phyloP scores from a whole-genome alignment of 768 basidiomycete genomes.

The Calocybe indica region DNA sequence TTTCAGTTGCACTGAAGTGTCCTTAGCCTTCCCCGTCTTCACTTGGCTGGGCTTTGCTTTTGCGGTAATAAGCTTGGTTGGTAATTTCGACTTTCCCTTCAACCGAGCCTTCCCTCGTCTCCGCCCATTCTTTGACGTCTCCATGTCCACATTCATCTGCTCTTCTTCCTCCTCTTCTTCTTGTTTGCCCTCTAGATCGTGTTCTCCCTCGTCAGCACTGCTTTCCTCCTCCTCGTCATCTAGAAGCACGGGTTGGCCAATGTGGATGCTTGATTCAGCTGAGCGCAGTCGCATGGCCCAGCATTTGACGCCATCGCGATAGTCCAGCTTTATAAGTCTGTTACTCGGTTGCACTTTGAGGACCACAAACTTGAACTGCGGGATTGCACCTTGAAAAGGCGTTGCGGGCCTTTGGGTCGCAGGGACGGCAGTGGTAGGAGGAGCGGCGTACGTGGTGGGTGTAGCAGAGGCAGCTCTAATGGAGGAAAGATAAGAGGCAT shows the following conservation, averaged over 20 bases:
- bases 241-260: slow-evolving; percentile 50
- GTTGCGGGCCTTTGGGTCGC: slow-evolving; percentile 34
- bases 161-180: slow-evolving; percentile 30
- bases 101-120: slow-evolving; percentile 34
- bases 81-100: slow-evolving; percentile 24
- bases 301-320: slow-evolving; percentile 63
- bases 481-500: slow-evolving; percentile 43
- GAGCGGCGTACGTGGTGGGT: slow-evolving; percentile 15
- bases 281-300: slow-evolving; percentile 64
- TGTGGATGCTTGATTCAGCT: slow-evolving; percentile 49
- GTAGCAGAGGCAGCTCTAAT: slow-evolving; percentile 15
- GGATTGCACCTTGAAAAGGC: slow-evolving; percentile 27
- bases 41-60: slow-evolving; percentile 23
- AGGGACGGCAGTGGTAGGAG: slow-evolving; percentile 20
- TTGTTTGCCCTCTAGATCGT: slow-evolving; percentile 27
- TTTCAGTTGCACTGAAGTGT: slow-evolving; percentile 57
- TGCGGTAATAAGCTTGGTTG: slow-evolving; percentile 15
- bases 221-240: slow-evolving; percentile 55
- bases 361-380: slow-evolving; percentile 48
- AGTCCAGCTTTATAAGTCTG: slow-evolving; percentile 52
- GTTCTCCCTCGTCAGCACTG: slow-evolving; percentile 49
- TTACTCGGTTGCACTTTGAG: slow-evolving; percentile 54
- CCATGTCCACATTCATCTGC: slow-evolving; percentile 34
- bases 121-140: slow-evolving; percentile 35
- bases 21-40: slow-evolving; percentile 41